A percentile compares a stretch with the other conserved stretches of the same genome.
These are phyloP conservation scores for Populus hybrid DNA, from an alignment of 441 rosid species.

Conservation along the genomic window DNA sequence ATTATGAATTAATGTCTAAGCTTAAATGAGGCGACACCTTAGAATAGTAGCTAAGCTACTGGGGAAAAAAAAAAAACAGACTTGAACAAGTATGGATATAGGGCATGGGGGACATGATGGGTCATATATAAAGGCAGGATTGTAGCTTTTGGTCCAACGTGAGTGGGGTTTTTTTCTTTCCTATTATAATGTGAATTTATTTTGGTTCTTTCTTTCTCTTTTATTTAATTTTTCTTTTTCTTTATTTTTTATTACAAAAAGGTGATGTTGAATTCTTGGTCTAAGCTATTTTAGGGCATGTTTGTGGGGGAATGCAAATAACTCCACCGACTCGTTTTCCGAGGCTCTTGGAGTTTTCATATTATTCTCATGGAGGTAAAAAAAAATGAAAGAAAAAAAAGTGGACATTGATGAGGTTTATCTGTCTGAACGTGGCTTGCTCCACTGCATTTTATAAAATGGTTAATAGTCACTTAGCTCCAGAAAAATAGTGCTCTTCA, in stretches of 20 bases:
- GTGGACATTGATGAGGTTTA: slow-evolving; percentile 36
- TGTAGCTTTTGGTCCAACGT: slow-evolving; percentile 32
- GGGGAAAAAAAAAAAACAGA: slow-evolving; percentile 5
- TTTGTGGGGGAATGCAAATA: slow-evolving; percentile 59
- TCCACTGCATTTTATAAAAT: neutral
- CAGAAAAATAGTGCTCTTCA: too few species aligned
- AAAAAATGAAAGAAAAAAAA: too few species aligned
- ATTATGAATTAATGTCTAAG: neutral
- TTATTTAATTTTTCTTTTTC: too few species aligned
- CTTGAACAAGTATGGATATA: slow-evolving; percentile 17
- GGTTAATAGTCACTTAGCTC: too few species aligned
- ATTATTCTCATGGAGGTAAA: slow-evolving; percentile 29
- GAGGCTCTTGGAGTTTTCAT: slow-evolving; percentile 51
- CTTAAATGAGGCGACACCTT: neutral
- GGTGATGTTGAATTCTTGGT: slow-evolving; percentile 43
- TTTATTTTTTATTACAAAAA: neutral
- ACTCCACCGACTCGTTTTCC: slow-evolving; percentile 70
- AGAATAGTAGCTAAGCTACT: too few species aligned
- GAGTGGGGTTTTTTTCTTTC: slow-evolving; percentile 20
- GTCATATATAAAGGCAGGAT: slow-evolving; percentile 61
- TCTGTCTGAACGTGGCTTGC: slow-evolving; percentile 37
- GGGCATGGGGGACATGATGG: slow-evolving; percentile 42
- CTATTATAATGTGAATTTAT: neutral
- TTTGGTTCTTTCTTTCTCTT: too few species aligned
- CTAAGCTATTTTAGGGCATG: slow-evolving; percentile 50